Conservation (phyloP, 352 stramenopile species). For the Pythium plurisporium region DNA sequence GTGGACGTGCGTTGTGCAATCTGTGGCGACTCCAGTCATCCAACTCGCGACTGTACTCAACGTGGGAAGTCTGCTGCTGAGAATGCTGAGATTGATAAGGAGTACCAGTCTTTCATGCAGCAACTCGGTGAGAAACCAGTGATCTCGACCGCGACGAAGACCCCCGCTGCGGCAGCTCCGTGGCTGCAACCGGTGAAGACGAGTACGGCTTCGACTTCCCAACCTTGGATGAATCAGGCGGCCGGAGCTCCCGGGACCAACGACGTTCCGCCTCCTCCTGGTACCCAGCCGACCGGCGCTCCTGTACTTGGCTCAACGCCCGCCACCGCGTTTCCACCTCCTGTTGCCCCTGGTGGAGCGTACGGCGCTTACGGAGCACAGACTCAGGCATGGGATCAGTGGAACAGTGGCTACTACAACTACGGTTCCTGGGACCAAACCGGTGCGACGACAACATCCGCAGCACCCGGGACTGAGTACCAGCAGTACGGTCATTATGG, state of each 20-base stretch:
- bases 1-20: constrained; percentile 96
- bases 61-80: constrained; percentile 73
- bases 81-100: constrained; percentile 75
- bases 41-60: constrained; percentile 95
- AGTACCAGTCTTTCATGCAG: constrained; percentile 87
- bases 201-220: constrained; percentile 26
- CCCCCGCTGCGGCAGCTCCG: constrained; percentile 34
- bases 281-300: constrained; percentile 15
- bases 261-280: constrained; percentile 26
- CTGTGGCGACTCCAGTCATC: constrained; percentile 97
- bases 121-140: constrained; percentile 76
- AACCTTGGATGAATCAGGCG: constrained; percentile 69
- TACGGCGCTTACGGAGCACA: constrained; percentile 18
- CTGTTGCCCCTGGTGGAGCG: neutral
- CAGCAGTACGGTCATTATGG: constrained; percentile 23
- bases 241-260: constrained; percentile 35
- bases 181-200: constrained; percentile 68
- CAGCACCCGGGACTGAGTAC: constrained; percentile 15
- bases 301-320: constrained; percentile 24
- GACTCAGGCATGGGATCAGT: constrained; percentile 21
- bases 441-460: neutral
- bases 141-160: constrained; percentile 52
- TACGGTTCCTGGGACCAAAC: constrained; percentile 22
- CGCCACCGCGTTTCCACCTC: constrained; percentile 26
- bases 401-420: constrained; percentile 22